phyloP scores from a whole-genome alignment of 805 yeast genomes.

The Torulaspora delbrueckii region DNA sequence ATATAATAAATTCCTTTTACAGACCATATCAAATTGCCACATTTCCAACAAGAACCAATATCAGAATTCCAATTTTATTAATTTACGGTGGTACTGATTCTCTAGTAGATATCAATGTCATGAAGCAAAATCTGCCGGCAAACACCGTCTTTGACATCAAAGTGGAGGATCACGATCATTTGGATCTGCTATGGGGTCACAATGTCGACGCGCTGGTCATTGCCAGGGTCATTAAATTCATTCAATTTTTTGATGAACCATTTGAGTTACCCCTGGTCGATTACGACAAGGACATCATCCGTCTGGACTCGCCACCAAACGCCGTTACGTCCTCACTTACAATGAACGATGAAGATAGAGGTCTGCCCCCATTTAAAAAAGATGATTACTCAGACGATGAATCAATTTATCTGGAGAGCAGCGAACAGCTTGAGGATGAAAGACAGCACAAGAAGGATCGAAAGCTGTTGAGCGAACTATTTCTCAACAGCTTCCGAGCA shows the following conservation, averaged over 20 bases:
- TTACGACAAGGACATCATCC: background rate
- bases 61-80: conserved; percentile 66
- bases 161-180: conserved; percentile 73
- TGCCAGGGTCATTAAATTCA: conserved; percentile 38
- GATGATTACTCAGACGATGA: conserved; percentile 2
- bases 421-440: conserved; percentile 1
- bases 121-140: conserved; percentile 62
- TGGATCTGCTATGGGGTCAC: conserved; percentile 86
- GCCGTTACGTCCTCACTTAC: conserved; percentile 4
- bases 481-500: conserved; percentile 3
- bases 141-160: conserved; percentile 48
- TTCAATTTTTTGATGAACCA: conserved; percentile 30
- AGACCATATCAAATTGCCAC: conserved; percentile 35
- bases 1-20: conserved; percentile 36
- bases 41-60: conserved; percentile 59
- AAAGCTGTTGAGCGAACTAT: conserved; percentile 6
- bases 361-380: conserved; percentile 1
- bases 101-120: conserved; percentile 76
- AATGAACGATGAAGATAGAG: conserved; percentile 9
- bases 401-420: conserved; percentile 4
- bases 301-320: conserved; percentile 1
- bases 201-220: conserved; percentile 50
- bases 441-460: conserved; percentile 4
- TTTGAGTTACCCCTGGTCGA: conserved; percentile 5
- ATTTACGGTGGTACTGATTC: conserved; percentile 80